Base-by-base conservation (phyloP, 805 yeast genomes). In the Brettanomyces anomalus region DNA sequence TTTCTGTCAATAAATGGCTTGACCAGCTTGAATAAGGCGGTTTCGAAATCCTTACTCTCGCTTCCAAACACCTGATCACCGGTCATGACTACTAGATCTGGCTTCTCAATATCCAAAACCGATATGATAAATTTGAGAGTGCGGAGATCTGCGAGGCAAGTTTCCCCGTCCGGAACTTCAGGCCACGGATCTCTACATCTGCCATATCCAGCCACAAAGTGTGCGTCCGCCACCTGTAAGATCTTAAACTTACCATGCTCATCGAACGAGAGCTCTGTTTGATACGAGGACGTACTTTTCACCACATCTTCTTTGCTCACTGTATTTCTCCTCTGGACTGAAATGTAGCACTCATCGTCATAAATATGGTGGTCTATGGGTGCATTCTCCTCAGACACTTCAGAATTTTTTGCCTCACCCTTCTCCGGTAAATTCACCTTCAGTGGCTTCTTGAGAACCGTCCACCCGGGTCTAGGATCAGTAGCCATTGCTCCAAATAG, bases 11-110 rank as follows among this genome's bases (percentile, higher is more conserved):
- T 72, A 21, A 86, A 75, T 0, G 95, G 94, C 10, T 71, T 66
- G 8, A 83, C 68, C 0, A 81, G 86, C 57, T 93, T 90, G 46
- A 82, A 70, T n/a, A 87, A 52, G 0, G 96, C 77, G 0, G 95
- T 79, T 50, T 81, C 81, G 0, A 96, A 72, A 56, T 90, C 97
- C 7, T 85, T 87, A 0, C 85, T 71, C 37, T 67, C 72, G 34
- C 75, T 79, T 3, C 97, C 97, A 71, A 77, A 85, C 1, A 90
- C 72, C 59, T 87, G 96, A 63, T 90, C 98, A 5, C 98, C 98
- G 0, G 96, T 80, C 44, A 87, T 66, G 0, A 88, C 86, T 0
- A 87, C 93, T 21, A 89, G 60, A 56, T 93, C 89, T 0, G 98
- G 97, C 30, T 71, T 59, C 58, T 93, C 97, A 1, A 71, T 46